Evolutionary conservation across 2,329 filamentous ascomycete species (phyloP).

Genomic region (Aspergillus puulaauensis): DNA sequence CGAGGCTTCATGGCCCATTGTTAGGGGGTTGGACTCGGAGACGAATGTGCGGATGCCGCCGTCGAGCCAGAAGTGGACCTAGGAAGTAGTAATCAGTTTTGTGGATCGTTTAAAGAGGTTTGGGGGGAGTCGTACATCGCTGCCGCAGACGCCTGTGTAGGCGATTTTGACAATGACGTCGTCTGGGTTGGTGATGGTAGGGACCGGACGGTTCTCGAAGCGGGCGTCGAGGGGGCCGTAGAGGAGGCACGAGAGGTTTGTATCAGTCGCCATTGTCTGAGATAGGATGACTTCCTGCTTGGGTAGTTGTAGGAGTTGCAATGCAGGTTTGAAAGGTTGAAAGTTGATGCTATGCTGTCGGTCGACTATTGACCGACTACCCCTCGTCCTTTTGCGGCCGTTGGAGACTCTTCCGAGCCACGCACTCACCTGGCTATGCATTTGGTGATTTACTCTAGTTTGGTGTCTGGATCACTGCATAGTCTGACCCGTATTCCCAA

Average conservation of each 20-base stretch:
- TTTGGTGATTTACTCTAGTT: neutral
- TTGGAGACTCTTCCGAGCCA: too few species aligned
- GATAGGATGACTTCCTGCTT: too few species aligned
- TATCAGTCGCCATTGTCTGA: too few species aligned
- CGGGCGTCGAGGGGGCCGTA: slow-evolving; percentile 39
- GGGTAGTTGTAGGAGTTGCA: too few species aligned
- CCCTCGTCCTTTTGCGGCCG: neutral
- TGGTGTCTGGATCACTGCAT: neutral
- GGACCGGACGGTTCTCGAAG: slow-evolving; percentile 40
- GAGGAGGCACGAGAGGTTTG: slow-evolving; percentile 45
- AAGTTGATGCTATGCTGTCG: neutral
- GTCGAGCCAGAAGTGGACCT: slow-evolving; percentile 43
- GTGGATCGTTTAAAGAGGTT: neutral
- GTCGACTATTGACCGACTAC: neutral
- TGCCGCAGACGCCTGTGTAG: slow-evolving; percentile 46
- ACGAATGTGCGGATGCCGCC: slow-evolving; percentile 34
- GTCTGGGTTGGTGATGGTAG: slow-evolving; percentile 33
- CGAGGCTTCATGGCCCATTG: slow-evolving; percentile 37
- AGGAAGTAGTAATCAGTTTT: neutral
- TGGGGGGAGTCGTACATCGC: slow-evolving; percentile 26
- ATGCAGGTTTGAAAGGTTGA: neutral
- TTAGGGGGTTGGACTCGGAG: slow-evolving; percentile 23
- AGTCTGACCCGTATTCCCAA: neutral
- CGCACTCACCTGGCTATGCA: too few species aligned
- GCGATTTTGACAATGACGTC: slow-evolving; percentile 46